These are phyloP conservation scores for Ogataea populi-albae DNA, from an alignment of 805 yeast genomes.

Conservation along the genomic window DNA sequence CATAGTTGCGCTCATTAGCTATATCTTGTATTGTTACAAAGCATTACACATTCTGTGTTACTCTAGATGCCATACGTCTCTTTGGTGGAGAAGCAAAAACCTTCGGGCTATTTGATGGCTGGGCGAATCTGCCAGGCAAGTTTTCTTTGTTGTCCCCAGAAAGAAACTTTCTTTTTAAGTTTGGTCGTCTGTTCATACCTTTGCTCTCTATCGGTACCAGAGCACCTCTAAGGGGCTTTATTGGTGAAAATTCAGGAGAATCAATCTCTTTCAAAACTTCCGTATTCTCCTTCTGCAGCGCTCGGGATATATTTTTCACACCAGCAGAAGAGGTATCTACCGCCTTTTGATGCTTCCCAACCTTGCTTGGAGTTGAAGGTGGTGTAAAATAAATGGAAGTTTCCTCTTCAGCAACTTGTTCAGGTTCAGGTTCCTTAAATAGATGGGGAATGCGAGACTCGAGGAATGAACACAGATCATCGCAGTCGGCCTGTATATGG, in stretches of 20 bases:
- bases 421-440: conserved; percentile 39
- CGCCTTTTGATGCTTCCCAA: conserved; percentile 1
- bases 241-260: conserved; percentile 17
- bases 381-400: conserved; percentile 22
- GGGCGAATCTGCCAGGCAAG: no score
- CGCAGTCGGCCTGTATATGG: conserved; percentile 79
- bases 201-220: neutral
- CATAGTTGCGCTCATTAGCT: no score
- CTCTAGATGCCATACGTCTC: no score
- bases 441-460: conserved; percentile 55
- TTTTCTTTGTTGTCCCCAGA: no score
- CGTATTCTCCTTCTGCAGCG: conserved; percentile 2
- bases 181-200: no score
- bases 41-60: no score
- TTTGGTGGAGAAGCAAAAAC: no score
- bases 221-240: conserved; percentile 2
- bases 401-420: conserved; percentile 14
- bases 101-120: no score
- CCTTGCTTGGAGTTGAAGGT: conserved; percentile 21
- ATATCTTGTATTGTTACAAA: no score
- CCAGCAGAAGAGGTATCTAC: conserved; percentile 3
- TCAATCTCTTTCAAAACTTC: conserved; percentile 1
- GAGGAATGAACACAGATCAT: conserved; percentile 65
- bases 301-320: conserved; percentile 3
- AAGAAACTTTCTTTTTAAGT: no score